Evolutionary conservation across 164 flowering plant species (phyloP), one percentile per base, ranked within the genome.

Genomic region (Malania oleifera): DNA sequence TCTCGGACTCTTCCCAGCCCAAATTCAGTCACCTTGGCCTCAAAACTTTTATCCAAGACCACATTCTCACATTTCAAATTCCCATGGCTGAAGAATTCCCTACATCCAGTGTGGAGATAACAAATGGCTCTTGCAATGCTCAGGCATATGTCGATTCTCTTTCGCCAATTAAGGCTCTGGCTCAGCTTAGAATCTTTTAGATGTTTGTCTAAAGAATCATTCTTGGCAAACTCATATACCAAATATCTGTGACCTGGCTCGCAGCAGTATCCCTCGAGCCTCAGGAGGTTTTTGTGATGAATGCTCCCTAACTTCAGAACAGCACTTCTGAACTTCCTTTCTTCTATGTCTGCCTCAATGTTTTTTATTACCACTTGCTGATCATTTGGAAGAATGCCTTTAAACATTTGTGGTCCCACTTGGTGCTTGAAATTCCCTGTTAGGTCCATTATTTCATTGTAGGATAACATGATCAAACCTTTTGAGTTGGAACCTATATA

Each of bases 1-100:
- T 49, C 24, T 5, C 18, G 10, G 26, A 72, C n/a, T 37, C 51
- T 48, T 9, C 62, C 57, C 10, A 82, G 48, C 37, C 91, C 88
- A 57, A 76, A 87, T 45, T 81, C 88, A 17, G 67, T 77, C 64
- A 87, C 75, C 64, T 82, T 82, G 27, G 83, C 75, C 37, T 71
- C 82, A 19, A 82, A 58, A 23, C 73, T 70, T 25, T 81, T 81
- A 54, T 81, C 89, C 59, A 85, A 61, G 20, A 84, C 65, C 20
- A 87, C 78, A 61, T 81, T 87, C 56, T 72, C 70, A 61, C 82
- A 79, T 57, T 78, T 84, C 68, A 87, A 59, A 59, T 75, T 81
- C 56, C 95, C 91, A 69, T 87, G 95, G 68, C 73, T 63, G 29
- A 83, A 35, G 52, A 80, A 84, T 60, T 81, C 84, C 59, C 86